Conservation (phyloP, 139 green algal species). For the Monoraphidium neglectum region DNA sequence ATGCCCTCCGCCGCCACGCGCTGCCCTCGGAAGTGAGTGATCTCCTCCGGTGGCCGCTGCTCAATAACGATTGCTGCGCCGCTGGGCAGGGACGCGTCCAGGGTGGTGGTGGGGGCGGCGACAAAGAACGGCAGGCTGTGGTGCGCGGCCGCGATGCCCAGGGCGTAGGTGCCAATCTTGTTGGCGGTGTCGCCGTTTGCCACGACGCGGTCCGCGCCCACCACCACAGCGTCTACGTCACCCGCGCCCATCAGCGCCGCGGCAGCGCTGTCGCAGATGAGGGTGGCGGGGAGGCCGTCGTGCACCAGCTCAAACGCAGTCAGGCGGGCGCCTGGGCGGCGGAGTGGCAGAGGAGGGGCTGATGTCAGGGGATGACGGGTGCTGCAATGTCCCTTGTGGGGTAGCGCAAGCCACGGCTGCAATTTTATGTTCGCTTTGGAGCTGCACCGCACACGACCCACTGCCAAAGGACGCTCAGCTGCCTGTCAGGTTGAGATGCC, state of each 20-base stretch:
- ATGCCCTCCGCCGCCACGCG: conserved; percentile 79
- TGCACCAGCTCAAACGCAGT: conserved; percentile 95
- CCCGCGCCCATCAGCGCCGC: conserved; percentile 79
- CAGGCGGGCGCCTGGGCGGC: conserved; percentile 74
- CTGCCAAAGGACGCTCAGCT: neutral
- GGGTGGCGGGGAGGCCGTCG: conserved; percentile 88
- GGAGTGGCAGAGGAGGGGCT: no score
- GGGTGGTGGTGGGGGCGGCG: conserved; percentile 89
- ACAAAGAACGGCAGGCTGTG: conserved; percentile 93
- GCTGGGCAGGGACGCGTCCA: conserved; percentile 69
- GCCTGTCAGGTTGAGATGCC: no score
- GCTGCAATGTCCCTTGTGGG: no score
- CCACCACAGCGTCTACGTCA: conserved; percentile 91
- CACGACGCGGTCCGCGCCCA: conserved; percentile 87
- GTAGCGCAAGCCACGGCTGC: no score
- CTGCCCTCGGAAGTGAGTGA: conserved; percentile 78
- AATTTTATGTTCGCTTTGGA: no score
- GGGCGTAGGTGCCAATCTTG: conserved; percentile 84
- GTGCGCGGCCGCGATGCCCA: conserved; percentile 54
- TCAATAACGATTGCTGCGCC: conserved; percentile 91
- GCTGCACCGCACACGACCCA: no score
- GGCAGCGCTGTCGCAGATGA: conserved; percentile 91
- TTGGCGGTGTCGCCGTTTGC: conserved; percentile 93
- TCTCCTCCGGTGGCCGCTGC: conserved; percentile 74
- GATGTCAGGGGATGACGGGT: no score